Evolutionary conservation across 1,139 yeast genomes (phyloP).

Genomic region (Magnusiomyces suaveolens): DNA sequence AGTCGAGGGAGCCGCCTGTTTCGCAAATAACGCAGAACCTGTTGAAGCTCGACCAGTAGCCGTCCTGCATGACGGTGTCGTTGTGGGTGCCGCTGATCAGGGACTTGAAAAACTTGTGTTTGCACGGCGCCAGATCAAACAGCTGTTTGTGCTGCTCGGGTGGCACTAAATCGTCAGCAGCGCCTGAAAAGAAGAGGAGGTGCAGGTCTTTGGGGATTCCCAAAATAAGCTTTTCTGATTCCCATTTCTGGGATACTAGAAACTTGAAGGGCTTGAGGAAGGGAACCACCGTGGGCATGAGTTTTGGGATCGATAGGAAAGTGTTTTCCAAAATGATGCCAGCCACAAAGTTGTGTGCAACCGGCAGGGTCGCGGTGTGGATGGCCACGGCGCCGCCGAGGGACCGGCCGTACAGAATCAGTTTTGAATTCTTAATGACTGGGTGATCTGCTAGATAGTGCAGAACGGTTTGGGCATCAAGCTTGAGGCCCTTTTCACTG

Average conservation of each 20-base stretch:
- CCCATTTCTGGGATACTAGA: slow-evolving; percentile 77
- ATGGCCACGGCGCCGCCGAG: slow-evolving; percentile 94
- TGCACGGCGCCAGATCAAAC: slow-evolving; percentile 32
- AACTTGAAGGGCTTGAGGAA: slow-evolving; percentile 37
- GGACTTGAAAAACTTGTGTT: slow-evolving; percentile 34
- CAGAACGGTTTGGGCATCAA: slow-evolving; percentile 71
- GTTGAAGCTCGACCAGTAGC: slow-evolving; percentile 63
- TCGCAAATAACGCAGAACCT: slow-evolving; percentile 44
- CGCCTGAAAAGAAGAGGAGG: slow-evolving; percentile 61
- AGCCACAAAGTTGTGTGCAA: slow-evolving; percentile 38
- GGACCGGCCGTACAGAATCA: slow-evolving; percentile 78
- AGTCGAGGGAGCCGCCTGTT: slow-evolving; percentile 13
- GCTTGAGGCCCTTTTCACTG: slow-evolving; percentile 66
- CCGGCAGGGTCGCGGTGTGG: slow-evolving; percentile 52
- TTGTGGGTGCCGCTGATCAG: slow-evolving; percentile 64
- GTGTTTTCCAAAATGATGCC: slow-evolving; percentile 81
- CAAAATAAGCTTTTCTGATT: slow-evolving; percentile 55
- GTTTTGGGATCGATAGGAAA: slow-evolving; percentile 64
- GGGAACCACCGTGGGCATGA: slow-evolving; percentile 46
- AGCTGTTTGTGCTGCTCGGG: slow-evolving; percentile 69
- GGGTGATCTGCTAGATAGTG: slow-evolving; percentile 46
- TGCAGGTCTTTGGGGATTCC: slow-evolving; percentile 49
- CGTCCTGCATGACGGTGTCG: slow-evolving; percentile 63
- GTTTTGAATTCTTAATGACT: slow-evolving; percentile 42
- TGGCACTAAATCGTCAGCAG: slow-evolving; percentile 83